Evolutionary conservation across 495 filamentous ascomycete species (phyloP), one percentile per base, ranked within the genome.

Genomic region (Aspergillus haitiensis): DNA sequence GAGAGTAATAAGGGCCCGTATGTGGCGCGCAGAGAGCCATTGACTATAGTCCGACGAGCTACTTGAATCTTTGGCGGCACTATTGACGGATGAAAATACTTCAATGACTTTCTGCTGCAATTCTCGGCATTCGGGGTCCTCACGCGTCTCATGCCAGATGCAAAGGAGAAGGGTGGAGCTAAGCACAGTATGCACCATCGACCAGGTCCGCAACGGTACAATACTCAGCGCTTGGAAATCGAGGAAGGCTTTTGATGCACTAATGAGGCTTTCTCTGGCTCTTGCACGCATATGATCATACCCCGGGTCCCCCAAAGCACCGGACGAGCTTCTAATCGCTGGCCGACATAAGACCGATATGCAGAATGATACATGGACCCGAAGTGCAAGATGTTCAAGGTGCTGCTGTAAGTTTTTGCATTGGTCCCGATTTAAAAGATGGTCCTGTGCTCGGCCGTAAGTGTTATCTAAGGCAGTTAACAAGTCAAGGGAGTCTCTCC

Each of bases 111-210:
- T 52, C 49, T 73, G 70, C 46, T 77, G 74, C 32, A 75, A 40
- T 34, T 65, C 56, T 12, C 63, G 66, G 44, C 72, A 75, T 55
- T 75, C 71, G 0, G 61, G 37, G 46, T 77, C 71, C 55, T 73
- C 64, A 2, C 70, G 66, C 0, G 74, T 77, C 44, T 74, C 72
- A 42, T 72, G 67, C 74, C 72, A 77, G 36, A 73, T 74, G 31
- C 71, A 73, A 8, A 77, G 70, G 3, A 77, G 65, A 12, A 77
- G 48, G 0, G 72, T 74, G 0, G 74, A 77, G 45, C 71, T 75
- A 0, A 75, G 51, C 5, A 71, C 74, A 0, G 72, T 72, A 56
- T 74, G 71, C 9, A 75, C 66, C 72, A 77, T 77, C 1, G 72
- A 77, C 71, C 72, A 75, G 33, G 56, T 76, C 0, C 74, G 60